Conservation (phyloP, 768 basidiomycete genomes). For the Lentinus tigrinus region DNA sequence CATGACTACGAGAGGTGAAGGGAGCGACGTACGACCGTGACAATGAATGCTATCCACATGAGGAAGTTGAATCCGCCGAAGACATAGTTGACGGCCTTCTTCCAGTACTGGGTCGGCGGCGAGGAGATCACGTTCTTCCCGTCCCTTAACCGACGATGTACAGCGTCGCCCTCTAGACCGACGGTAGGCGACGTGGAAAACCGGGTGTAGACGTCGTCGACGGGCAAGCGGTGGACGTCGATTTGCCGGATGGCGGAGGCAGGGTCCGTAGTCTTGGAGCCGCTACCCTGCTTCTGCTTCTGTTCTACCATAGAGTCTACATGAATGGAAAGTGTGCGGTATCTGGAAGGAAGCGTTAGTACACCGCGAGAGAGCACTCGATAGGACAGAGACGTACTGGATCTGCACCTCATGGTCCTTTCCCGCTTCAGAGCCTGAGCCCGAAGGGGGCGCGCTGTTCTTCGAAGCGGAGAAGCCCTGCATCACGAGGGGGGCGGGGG, state of each 20-base stretch:
- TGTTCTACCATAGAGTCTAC: constrained; percentile 31
- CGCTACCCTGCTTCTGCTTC: constrained; percentile 15
- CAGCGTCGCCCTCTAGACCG: constrained; percentile 48
- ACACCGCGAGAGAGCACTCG: background rate
- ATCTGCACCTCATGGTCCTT: constrained; percentile 7
- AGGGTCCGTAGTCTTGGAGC: constrained; percentile 28
- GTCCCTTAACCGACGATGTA: constrained; percentile 18
- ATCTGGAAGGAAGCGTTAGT: constrained; percentile 23
- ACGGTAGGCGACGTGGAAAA: constrained; percentile 41
- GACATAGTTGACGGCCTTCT: constrained; percentile 51
- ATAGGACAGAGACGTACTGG: background rate
- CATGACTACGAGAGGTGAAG: background rate
- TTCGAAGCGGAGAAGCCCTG: background rate
- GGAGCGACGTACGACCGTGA: constrained; percentile 36
- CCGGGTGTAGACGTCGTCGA: constrained; percentile 43
- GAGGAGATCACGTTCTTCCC: constrained; percentile 48
- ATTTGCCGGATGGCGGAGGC: constrained; percentile 42
- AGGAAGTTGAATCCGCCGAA: constrained; percentile 60
- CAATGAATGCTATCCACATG: constrained; percentile 54
- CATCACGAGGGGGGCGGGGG: background rate
- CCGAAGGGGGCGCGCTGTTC: background rate
- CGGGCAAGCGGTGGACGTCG: constrained; percentile 45
- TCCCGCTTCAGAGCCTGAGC: background rate
- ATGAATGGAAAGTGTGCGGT: constrained; percentile 47
- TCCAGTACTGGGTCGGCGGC: constrained; percentile 45